phyloP scores from a whole-genome alignment of 257 asterid species.

The Solanum lycopersicoides region DNA sequence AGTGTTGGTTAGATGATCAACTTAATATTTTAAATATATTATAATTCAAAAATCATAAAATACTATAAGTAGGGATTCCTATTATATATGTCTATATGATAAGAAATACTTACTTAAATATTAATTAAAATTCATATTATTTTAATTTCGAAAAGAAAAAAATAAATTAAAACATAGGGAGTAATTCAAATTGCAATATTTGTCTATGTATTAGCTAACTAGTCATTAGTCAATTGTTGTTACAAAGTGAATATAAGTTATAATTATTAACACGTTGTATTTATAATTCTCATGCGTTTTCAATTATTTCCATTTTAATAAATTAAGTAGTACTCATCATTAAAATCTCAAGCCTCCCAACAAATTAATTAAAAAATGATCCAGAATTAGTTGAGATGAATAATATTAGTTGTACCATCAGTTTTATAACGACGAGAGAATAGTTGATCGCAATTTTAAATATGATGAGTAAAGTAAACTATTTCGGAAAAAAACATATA shows the following conservation, averaged over 20 bases:
- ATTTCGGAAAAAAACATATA: too few species aligned
- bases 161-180: not conserved
- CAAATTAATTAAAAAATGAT: too few species aligned
- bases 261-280: not conserved
- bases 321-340: not conserved
- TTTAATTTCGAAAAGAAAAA: too few species aligned
- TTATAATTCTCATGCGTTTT: not conserved
- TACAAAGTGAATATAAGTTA: not conserved
- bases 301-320: too few species aligned
- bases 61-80: not conserved
- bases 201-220: not conserved
- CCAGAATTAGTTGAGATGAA: not conserved
- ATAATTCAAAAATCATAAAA: too few species aligned
- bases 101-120: too few species aligned
- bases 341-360: not conserved
- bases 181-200: not conserved
- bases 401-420: too few species aligned
- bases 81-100: not conserved
- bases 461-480: too few species aligned
- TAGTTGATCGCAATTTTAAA: too few species aligned
- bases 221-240: not conserved
- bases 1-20: not conserved
- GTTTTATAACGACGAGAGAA: too few species aligned
- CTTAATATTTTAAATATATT: too few species aligned
- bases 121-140: too few species aligned